Conservation (phyloP, 805 yeast species). For the Ogataea kodamae region DNA sequence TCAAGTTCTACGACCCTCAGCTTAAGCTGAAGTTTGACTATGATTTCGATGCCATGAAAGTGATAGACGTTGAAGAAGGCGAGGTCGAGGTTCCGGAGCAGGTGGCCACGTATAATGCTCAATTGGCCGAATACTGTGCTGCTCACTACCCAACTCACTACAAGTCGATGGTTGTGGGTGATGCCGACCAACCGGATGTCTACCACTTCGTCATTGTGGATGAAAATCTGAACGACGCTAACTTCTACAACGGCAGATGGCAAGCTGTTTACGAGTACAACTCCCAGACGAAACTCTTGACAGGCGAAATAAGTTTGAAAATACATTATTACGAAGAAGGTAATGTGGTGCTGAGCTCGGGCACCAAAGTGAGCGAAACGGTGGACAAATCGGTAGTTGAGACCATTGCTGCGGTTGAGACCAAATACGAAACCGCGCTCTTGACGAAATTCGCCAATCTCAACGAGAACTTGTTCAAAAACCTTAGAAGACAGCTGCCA, state of each 20-base stretch:
- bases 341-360: slow-evolving; percentile 71
- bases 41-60: slow-evolving; percentile 48
- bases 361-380: slow-evolving; percentile 33
- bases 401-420: slow-evolving; percentile 55
- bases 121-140: slow-evolving; percentile 49
- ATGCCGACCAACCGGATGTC: slow-evolving; percentile 32
- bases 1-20: slow-evolving; percentile 55
- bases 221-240: slow-evolving; percentile 65
- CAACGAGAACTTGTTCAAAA: slow-evolving; percentile 79
- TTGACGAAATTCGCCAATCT: slow-evolving; percentile 62
- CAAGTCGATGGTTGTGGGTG: slow-evolving; percentile 44
- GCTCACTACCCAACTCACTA: slow-evolving; percentile 63
- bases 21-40: slow-evolving; percentile 51
- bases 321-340: slow-evolving; percentile 97
- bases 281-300: slow-evolving; percentile 31
- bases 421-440: slow-evolving; percentile 53
- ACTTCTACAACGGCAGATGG: slow-evolving; percentile 92
- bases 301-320: slow-evolving; percentile 61
- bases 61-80: slow-evolving; percentile 48
- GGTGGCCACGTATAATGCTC: slow-evolving; percentile 16
- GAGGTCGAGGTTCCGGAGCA: slow-evolving; percentile 22
- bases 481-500: slow-evolving; percentile 85
- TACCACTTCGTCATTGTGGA: slow-evolving; percentile 58
- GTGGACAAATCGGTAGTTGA: slow-evolving; percentile 34
- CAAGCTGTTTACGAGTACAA: slow-evolving; percentile 56